Conservation (phyloP, 1,139 yeast species). For the Hansenula lynferdii region DNA sequence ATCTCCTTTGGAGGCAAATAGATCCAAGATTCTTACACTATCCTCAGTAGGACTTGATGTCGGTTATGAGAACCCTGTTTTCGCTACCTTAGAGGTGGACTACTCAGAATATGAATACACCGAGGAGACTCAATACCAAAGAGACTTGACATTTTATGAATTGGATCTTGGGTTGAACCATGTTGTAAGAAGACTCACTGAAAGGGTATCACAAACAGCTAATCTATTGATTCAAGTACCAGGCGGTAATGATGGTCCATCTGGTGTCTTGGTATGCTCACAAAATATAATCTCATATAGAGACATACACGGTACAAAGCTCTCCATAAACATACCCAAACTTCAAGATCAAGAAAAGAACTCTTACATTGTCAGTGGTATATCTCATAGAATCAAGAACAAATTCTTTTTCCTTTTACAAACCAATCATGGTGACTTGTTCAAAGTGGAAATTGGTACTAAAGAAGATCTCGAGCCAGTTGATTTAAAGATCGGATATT, state of each 20-base stretch:
- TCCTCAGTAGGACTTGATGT: conserved; percentile 60
- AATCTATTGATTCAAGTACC: conserved; percentile 41
- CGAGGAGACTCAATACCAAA: conserved; percentile 17
- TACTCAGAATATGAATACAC: conserved; percentile 27
- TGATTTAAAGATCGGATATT: conserved; percentile 57
- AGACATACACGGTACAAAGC: conserved; percentile 30
- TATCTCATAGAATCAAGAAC: conserved; percentile 56
- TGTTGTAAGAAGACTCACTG: conserved; percentile 48
- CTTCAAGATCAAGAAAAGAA: conserved; percentile 27
- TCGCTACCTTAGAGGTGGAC: conserved; percentile 77
- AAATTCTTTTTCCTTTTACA: conserved; percentile 73
- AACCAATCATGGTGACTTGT: conserved; percentile 69
- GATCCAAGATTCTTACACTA: conserved; percentile 50
- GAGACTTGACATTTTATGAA: conserved; percentile 61
- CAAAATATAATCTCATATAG: conserved; percentile 41
- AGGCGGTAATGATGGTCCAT: conserved; percentile 53
- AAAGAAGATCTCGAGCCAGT: no score
- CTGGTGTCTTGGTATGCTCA: conserved; percentile 53
- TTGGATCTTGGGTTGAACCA: conserved; percentile 84
- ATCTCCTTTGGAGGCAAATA: conserved; percentile 70
- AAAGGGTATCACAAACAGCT: conserved; percentile 35
- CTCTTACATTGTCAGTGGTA: conserved; percentile 47
- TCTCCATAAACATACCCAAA: conserved; percentile 48
- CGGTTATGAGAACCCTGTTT: conserved; percentile 75
- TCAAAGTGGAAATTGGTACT: conserved; percentile 63